Evolutionary conservation across 2,329 filamentous ascomycete species (phyloP), one percentile per base, ranked within the genome.

Genomic region (Blastomyces parvus): DNA sequence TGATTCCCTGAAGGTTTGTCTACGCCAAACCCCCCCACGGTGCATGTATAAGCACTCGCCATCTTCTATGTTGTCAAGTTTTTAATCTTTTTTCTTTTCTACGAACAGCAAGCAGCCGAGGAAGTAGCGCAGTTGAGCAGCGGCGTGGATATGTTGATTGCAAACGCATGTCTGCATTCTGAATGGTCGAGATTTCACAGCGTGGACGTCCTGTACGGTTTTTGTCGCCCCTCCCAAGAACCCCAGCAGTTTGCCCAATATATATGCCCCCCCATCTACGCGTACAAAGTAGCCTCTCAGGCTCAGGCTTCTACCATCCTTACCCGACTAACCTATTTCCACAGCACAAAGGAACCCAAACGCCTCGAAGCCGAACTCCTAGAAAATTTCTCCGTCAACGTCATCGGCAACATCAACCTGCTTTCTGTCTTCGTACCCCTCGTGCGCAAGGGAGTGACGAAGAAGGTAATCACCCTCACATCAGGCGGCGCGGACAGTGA

Each of bases 401-500:
- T 82, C 7, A 50, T 83, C 9, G 82, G 77, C 52, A 78, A 81
- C 59, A 73, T 86, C 62, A 77, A 84, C 65, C 75, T 84, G 0
- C 79, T 82, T 70, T 82, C 82, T 66, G 67, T 79, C 0, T 84
- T 83, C 68, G 56, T 83, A 0, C 83, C 84, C 0, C 75, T 85
- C 0, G 72, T 87, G 40, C 71, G 76, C 1, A 79, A 82, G 56
- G 79, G 84, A 4, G 68, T 71, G 0, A 68, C 65, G 14, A 86
- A 86, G 70, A 86, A 86, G 68, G 74, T 84, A n/a, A 77, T 83
- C 33, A 67, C 76, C 27, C 77, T 86, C 5, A 78, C 80, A 7
- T 79, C 70, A 0, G 83, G 82, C 27, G 63, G 78, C 52, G 80
- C 78, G 0, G 83, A 86, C 64, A 22, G 74, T 0, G 78, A 82